Evolutionary conservation across 441 rosid species (phyloP), one percentile per base, ranked within the genome.

Genomic region (Adansonia rubrostipa): DNA sequence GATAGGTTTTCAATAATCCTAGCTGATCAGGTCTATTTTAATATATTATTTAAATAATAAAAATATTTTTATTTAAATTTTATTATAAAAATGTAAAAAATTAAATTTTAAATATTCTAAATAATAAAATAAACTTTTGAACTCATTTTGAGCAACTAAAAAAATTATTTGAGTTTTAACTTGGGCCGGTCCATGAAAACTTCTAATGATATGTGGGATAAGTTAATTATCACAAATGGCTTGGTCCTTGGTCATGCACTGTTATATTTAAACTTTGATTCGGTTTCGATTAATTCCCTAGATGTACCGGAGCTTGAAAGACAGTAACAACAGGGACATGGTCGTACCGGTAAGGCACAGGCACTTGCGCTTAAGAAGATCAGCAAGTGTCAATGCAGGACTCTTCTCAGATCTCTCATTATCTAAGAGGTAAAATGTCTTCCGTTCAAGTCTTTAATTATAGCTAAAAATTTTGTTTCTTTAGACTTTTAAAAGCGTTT

Each of bases 251-350:
- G 19, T 53, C 57, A 53, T 14, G 57, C 57, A 36, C 14, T 53
- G 15, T 60, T 60, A 60, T 22, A 9, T 9, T 22, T 60, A 20
- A 33, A 60, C n/a, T 15, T 62, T 22, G 42, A 51, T 51, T 14
- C 57, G n/a, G 10, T 62, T 62, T 62, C 28, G 44, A 62, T 24
- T 24, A 24, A 62, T 33, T 15, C 47, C 45, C 17, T 63, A 66
- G 71, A 66, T 66, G 71, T 66, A 66, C 51, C 71, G 51, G 7
- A 66, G 53, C 28, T 44, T 13, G 51, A 17, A 66, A n/a, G 24
- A 9, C 1, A 44, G 71, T 5, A 44, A 44, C 65, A 24, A 61
- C 14, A 10, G 11, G 6, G 42, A 61, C 15, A 10, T 61, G 40
- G 11, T 22, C 13, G 65, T 11, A 61, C 40, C 64, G 14, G 36